These are phyloP conservation scores for Euphorbia celastroides DNA, from an alignment of 441 rosid species.

Conservation along the genomic window DNA sequence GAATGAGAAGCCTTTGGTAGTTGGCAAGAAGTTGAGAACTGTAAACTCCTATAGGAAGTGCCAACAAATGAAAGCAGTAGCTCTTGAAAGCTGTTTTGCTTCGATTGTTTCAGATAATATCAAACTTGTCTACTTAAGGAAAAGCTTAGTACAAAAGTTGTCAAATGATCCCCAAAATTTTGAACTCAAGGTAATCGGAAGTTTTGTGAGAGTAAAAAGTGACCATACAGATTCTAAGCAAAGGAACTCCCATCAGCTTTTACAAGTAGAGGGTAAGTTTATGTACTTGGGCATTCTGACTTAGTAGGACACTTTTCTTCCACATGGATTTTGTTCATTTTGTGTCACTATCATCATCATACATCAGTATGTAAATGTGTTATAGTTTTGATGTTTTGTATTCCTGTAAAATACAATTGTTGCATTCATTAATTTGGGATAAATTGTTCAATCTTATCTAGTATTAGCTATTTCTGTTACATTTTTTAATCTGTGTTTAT, in stretches of 20 bases:
- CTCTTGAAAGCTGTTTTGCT: conserved; percentile 36
- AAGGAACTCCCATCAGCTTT: conserved; percentile 35
- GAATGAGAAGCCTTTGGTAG: background rate
- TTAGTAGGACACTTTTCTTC: background rate
- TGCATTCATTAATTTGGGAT: background rate
- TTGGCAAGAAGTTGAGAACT: conserved; percentile 14
- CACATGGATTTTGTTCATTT: background rate
- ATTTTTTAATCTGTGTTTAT: background rate
- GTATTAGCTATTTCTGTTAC: background rate
- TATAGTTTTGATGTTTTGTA: background rate
- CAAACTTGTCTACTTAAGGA: conserved; percentile 47
- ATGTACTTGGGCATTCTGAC: background rate
- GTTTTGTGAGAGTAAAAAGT: conserved; percentile 57
- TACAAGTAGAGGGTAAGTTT: conserved; percentile 49
- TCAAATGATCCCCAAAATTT: conserved; percentile 29
- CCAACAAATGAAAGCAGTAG: conserved; percentile 1
- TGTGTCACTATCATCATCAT: background rate
- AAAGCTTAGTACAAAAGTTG: conserved; percentile 44
- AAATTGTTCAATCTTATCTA: background rate
- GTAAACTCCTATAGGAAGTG: background rate
- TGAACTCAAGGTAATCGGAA: conserved; percentile 48
- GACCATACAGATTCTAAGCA: conserved; percentile 28
- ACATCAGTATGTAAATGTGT: background rate
- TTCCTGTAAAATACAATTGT: background rate
- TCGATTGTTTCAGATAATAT: conserved; percentile 38